These are phyloP conservation scores for Pythium chondricola DNA, from an alignment of 352 stramenopile genomes.

Conservation along the genomic window DNA sequence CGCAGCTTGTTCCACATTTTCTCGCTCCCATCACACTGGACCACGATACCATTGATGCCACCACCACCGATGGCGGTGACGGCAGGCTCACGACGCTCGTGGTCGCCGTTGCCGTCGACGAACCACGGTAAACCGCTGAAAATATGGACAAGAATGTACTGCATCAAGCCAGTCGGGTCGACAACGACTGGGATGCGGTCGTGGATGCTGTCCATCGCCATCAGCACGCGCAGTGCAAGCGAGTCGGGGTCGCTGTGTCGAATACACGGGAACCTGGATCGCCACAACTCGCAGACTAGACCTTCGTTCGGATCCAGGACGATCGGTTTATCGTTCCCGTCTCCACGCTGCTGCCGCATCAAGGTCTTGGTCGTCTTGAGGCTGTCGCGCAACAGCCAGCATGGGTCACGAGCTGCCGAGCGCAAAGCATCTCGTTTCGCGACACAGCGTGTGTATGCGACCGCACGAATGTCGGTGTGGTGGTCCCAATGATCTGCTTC, in stretches of 20 bases:
- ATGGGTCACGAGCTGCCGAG: background rate
- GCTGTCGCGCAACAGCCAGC: background rate
- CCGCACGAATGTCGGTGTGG: background rate
- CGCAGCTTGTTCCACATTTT: slow-evolving; percentile 19
- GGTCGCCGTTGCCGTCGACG: slow-evolving; percentile 10
- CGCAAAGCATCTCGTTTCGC: background rate
- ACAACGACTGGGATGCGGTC: slow-evolving; percentile 40
- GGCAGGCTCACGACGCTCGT: slow-evolving; percentile 8
- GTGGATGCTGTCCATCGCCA: slow-evolving; percentile 21
- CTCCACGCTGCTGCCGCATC: background rate
- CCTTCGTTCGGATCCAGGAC: no score
- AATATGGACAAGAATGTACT: slow-evolving; percentile 39
- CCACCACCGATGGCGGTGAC: slow-evolving; percentile 3
- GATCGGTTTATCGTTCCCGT: background rate
- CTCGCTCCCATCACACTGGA: slow-evolving; percentile 16
- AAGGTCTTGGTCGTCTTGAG: background rate
- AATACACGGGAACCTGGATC: slow-evolving; percentile 32
- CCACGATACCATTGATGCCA: slow-evolving; percentile 6
- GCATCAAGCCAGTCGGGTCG: slow-evolving; percentile 30
- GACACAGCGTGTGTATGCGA: background rate
- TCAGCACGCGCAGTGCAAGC: slow-evolving; percentile 9
- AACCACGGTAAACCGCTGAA: slow-evolving; percentile 41
- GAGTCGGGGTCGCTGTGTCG: background rate
- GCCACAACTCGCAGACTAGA: no score
- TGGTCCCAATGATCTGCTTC: slow-evolving; percentile 13